A percentile compares a stretch with the other conserved stretches of the same genome.
These are phyloP conservation scores for Azolla pinnata DNA, from an alignment of 75 land plant genomes.

Conservation along the genomic window DNA sequence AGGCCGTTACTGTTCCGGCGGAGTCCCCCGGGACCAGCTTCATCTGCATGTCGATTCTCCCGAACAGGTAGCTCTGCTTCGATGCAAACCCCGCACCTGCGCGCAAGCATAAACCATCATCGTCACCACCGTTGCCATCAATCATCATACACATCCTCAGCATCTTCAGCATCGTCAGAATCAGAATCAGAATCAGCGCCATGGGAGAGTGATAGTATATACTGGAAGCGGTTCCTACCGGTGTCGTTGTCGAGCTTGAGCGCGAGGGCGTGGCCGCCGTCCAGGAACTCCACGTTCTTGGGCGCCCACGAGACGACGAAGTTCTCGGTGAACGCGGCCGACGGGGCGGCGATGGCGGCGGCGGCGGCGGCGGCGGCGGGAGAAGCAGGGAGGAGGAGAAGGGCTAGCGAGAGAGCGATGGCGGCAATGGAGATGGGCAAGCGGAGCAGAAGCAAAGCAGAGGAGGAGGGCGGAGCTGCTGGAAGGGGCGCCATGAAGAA, in stretches of 20 bases:
- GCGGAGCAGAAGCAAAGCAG: too few species aligned
- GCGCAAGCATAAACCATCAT: too few species aligned
- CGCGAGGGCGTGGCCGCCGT: not conserved
- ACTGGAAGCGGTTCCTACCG: too few species aligned
- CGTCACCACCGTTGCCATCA: too few species aligned
- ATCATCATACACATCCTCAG: too few species aligned
- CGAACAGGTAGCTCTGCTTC: not conserved
- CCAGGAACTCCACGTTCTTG: not conserved
- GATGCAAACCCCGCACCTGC: conserved; percentile 2
- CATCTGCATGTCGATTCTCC: conserved; percentile 1
- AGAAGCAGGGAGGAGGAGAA: not conserved
- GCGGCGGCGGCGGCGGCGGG: not conserved
- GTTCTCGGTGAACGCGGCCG: not conserved
- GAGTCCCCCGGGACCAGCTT: conserved; percentile 5
- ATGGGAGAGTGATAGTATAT: too few species aligned
- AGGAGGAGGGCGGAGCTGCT: too few species aligned
- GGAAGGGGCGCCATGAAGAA: too few species aligned
- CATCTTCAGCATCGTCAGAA: too few species aligned
- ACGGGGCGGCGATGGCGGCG: too few species aligned
- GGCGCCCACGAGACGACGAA: not conserved
- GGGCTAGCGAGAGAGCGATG: not conserved
- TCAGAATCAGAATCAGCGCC: too few species aligned
- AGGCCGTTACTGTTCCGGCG: conserved; percentile 1
- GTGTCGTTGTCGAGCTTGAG: not conserved
- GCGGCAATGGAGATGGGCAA: too few species aligned